These are phyloP conservation scores for Powellomyces hirtus DNA, from an alignment of 192 early-diverging fungal species.

Conservation along the genomic window DNA sequence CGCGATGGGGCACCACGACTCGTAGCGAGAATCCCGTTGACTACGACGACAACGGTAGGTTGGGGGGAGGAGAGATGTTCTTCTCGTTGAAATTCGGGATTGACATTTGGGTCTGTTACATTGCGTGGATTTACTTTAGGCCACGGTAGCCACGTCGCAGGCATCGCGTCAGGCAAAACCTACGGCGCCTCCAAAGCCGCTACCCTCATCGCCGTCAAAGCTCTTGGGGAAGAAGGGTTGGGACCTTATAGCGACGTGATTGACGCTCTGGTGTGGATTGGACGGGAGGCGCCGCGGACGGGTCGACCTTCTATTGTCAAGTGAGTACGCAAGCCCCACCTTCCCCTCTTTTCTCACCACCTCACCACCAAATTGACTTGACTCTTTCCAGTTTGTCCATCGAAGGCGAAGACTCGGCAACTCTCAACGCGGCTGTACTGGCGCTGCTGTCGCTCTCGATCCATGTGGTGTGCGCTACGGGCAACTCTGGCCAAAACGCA, in stretches of 20 bases:
- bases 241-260: slow-evolving; percentile 48
- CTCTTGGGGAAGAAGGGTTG: slow-evolving; percentile 41
- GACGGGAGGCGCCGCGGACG: background rate
- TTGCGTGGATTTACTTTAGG: slow-evolving; percentile 10
- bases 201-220: slow-evolving; percentile 70
- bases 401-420: slow-evolving; percentile 69
- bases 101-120: background rate
- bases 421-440: slow-evolving; percentile 55
- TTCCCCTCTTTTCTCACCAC: background rate
- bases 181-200: slow-evolving; percentile 73
- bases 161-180: slow-evolving; percentile 46
- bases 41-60: slow-evolving; percentile 12
- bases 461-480: slow-evolving; percentile 32
- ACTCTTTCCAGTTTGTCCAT: slow-evolving; percentile 57
- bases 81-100: too few species aligned
- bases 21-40: slow-evolving; percentile 30
- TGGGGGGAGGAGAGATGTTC: too few species aligned
- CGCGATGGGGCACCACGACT: slow-evolving; percentile 50
- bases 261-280: slow-evolving; percentile 44
- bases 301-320: slow-evolving; percentile 15
- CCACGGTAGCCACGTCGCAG: slow-evolving; percentile 54
- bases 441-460: slow-evolving; percentile 19
- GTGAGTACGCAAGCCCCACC: slow-evolving; percentile 17
- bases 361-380: background rate
- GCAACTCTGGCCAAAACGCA: slow-evolving; percentile 20